Conservation (phyloP, 805 yeast genomes). For the Lipomyces kockii region DNA sequence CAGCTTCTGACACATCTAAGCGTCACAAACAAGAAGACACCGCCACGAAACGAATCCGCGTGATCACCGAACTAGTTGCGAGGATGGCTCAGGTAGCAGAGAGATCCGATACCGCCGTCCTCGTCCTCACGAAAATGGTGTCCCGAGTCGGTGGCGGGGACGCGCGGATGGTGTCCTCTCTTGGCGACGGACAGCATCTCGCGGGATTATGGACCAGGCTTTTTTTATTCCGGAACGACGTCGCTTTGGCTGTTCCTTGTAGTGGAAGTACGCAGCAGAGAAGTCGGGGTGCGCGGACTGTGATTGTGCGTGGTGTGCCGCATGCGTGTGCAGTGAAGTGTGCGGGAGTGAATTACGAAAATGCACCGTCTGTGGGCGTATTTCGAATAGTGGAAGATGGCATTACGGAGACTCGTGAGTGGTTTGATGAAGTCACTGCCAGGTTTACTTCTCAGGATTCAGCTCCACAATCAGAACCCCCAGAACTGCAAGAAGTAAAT, state of each 20-base stretch:
- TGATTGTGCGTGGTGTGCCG: constrained; percentile 25
- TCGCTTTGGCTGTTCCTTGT: constrained; percentile 1
- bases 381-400: constrained; percentile 25
- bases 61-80: constrained; percentile 13
- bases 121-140: constrained; percentile 27
- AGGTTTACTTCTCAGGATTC: neutral
- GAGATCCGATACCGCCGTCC: constrained; percentile 17
- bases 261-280: neutral
- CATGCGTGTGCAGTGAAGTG: constrained; percentile 30
- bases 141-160: constrained; percentile 18
- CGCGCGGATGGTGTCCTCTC: constrained; percentile 25
- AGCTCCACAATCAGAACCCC: neutral
- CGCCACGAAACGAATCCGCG: constrained; percentile 17
- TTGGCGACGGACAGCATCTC: constrained; percentile 25
- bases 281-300: neutral
- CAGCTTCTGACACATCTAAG: neutral
- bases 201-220: constrained; percentile 29
- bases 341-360: constrained; percentile 29
- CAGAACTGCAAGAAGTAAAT: neutral
- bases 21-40: constrained; percentile 11
- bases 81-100: constrained; percentile 17
- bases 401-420: constrained; percentile 13
- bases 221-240: constrained; percentile 25
- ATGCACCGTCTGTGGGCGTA: constrained; percentile 15
- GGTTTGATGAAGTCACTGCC: constrained; percentile 18